Evolutionary conservation across 2,329 filamentous ascomycete species (phyloP), one percentile per base, ranked within the genome.

Genomic region (Aureobasidium subglaciale): DNA sequence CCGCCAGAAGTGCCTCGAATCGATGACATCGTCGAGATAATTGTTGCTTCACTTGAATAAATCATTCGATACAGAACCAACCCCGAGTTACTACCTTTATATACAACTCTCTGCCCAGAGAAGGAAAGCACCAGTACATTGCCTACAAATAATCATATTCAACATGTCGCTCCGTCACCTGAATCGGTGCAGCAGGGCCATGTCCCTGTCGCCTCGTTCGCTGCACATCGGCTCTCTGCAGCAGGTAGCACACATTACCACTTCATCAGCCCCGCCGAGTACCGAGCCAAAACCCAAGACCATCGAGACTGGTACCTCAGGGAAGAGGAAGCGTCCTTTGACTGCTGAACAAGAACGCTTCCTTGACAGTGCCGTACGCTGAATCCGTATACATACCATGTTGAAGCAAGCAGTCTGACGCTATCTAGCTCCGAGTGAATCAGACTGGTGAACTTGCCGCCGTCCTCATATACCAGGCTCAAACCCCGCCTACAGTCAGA

Each of bases 371-470:
- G 89, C 89, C 15, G 83, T 85, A 74, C 62, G 78, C 64, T 22
- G 22, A 16, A 3, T 15, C 27, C 22, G 29, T 32, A 3, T 15
- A 25, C 16, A 41, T 34, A 11, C 27, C 4, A 20, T 11, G 4
- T 2, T 18, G 11, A 16, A 58, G 15, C 34, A 59, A 24, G 32
- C 30, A 46, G 29, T 35, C 40, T 57, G 35, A 42, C 56, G 15
- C 20, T 42, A 5, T 27, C 5, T 63, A 86, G 83, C 84, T 97
- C 27, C 90, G 93, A 59, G 93, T 99, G 56, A 97, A 99, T 72
- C 93, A 99, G 74, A 90, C 93, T 22, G 93, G 93, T 67, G 93
- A 99, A 73, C 83, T 99, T n/a, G 93, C 93, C 55, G 93, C 93
- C 27, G 92, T 89, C 24, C 82, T 95, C 56, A 99, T 99, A 71